phyloP scores from a whole-genome alignment of 2,329 filamentous ascomycete genomes.

The Aspergillus versicolor region DNA sequence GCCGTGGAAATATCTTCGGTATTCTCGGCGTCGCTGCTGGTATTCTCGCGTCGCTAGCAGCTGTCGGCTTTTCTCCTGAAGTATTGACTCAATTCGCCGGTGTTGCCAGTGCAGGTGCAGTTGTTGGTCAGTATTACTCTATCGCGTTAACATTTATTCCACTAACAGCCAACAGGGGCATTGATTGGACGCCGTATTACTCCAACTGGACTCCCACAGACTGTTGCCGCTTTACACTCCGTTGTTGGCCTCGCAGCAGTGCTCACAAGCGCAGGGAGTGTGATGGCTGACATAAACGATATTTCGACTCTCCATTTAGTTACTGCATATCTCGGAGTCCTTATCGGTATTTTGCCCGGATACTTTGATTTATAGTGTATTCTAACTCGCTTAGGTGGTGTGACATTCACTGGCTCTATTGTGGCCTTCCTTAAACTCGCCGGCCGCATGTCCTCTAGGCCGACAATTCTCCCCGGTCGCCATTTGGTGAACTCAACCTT shows the following conservation, averaged over 20 bases:
- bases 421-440: conserved; percentile 87
- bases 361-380: background rate
- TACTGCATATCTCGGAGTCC: conserved; percentile 79
- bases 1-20: conserved; percentile 81
- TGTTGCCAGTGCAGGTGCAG: conserved; percentile 69
- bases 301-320: conserved; percentile 79
- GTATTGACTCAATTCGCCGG: conserved; percentile 77
- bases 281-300: conserved; percentile 70
- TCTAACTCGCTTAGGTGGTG: conserved; percentile 51
- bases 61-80: conserved; percentile 76
- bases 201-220: conserved; percentile 83
- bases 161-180: conserved; percentile 50
- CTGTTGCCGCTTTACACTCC: conserved; percentile 83
- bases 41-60: conserved; percentile 77
- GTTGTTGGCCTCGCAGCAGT: conserved; percentile 88
- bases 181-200: conserved; percentile 84
- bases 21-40: conserved; percentile 82
- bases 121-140: conserved; percentile 51
- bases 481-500: conserved; percentile 74
- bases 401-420: conserved; percentile 88
- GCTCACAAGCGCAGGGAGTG: conserved; percentile 82
- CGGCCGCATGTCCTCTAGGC: conserved; percentile 76
- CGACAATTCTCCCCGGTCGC: conserved; percentile 69
- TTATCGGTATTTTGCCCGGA: conserved; percentile 60
- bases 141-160: background rate